Base-by-base conservation (phyloP, 352 stramenopile genomes). In the Phytophthora palmivora region DNA sequence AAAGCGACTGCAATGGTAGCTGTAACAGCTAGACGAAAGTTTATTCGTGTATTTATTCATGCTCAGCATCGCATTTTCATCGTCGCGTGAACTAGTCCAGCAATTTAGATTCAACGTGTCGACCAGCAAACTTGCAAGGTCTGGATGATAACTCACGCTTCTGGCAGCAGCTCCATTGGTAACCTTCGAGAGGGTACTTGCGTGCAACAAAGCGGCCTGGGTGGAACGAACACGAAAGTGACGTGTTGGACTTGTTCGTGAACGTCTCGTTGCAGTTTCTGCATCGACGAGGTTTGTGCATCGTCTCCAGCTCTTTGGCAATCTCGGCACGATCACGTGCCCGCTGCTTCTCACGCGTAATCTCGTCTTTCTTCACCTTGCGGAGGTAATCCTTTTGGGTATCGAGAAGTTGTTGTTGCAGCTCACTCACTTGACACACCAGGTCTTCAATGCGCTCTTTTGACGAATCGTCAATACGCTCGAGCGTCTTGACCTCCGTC, bases 131-230 rank as follows among this genome's bases (percentile, higher is more conserved):
- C 61, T 91, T 93, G 77, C 84, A 93, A 2, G 84, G 66, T 26
- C 84, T 82, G 15, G 84, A 90, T 12, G 82, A 89, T 19, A 93
- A 60, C 57, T 93, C 84, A 1, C 84, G 78, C 58, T 93, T 93
- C 65, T 89, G 81, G 73, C 84, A 93, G 68, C 84, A 93, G 54
- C 79, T 90, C 84, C 84, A 93, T 47, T 91, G 80, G 52, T 93
- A 93, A 12, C 84, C 84, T 67, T 93, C 82, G 19, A 93, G 79
- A 5, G 84, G 84, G 46, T 93, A 91, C 61, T 89, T 84, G 8
- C 84, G 82, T 16, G 82, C 82, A 12, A 93, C 77, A 48, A 87
- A 93, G 10, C 84, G 82, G 1, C 84, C 84, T 11, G 82, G 84
- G 51, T 93, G 82, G 73, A 79, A 93, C 24, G 82, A 90, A 62